A percentile compares a stretch with the other conserved stretches of the same genome.
These are phyloP conservation scores for Biscogniauxia marginata DNA, from an alignment of 2,329 filamentous ascomycete species.

Conservation along the genomic window DNA sequence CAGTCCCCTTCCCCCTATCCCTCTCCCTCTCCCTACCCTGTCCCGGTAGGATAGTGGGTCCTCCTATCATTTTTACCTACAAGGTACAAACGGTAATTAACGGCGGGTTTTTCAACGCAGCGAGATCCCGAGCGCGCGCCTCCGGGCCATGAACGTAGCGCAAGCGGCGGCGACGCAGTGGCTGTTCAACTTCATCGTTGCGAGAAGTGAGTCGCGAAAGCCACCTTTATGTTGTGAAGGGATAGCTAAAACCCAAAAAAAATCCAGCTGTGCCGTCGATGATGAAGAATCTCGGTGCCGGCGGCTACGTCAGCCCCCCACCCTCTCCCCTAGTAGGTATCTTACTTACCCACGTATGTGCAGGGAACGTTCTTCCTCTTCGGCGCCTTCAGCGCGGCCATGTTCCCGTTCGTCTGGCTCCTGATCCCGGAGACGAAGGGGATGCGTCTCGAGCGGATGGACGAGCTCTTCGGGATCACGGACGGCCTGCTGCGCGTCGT, in stretches of 20 bases:
- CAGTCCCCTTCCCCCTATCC: not conserved
- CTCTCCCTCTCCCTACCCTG: not conserved
- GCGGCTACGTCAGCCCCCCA: slow-evolving; percentile 38
- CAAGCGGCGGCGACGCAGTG: slow-evolving; percentile 68
- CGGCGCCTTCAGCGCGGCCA: slow-evolving; percentile 61
- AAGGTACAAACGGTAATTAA: too few relatives aligned
- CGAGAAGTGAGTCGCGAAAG: slow-evolving; percentile 36
- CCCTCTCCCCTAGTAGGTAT: not conserved
- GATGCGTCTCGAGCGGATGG: slow-evolving; percentile 61
- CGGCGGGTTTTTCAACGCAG: slow-evolving; percentile 33
- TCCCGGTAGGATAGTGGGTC: too few relatives aligned
- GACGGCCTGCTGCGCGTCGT: slow-evolving; percentile 34
- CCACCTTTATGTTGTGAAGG: not conserved
- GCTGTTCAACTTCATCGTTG: slow-evolving; percentile 74
- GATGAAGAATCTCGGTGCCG: slow-evolving; percentile 52
- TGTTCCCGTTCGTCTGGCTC: slow-evolving; percentile 66
- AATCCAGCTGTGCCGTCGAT: slow-evolving; percentile 60
- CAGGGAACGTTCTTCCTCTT: slow-evolving; percentile 68
- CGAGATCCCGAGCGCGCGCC: slow-evolving; percentile 67
- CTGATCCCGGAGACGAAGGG: slow-evolving; percentile 70
- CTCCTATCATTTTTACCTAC: not conserved
- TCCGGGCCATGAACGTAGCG: slow-evolving; percentile 66
- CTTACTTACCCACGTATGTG: too few relatives aligned
- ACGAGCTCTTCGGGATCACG: slow-evolving; percentile 63
- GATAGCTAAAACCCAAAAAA: not conserved